These are phyloP conservation scores for Corylus avellana DNA, from an alignment of 306 rosid genomes.

Conservation along the genomic window DNA sequence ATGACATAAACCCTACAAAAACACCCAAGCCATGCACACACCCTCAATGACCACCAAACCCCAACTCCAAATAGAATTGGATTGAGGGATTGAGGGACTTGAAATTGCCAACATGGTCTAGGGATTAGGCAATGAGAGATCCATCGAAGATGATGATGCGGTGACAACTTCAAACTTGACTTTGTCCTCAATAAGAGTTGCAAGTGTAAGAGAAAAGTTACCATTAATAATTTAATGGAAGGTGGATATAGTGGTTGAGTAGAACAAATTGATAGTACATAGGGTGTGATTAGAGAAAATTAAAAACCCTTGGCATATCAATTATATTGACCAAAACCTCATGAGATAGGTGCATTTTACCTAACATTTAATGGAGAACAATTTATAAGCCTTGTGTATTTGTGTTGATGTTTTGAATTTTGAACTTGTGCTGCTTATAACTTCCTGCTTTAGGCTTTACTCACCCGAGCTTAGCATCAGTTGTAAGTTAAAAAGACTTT, in stretches of 20 bases:
- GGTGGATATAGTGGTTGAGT: no score
- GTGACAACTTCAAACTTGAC: neutral
- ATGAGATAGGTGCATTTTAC: neutral
- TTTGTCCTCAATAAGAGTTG: no score
- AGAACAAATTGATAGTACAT: no score
- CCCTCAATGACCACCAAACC: neutral
- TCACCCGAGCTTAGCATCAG: neutral
- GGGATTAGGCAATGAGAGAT: neutral
- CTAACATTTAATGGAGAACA: neutral
- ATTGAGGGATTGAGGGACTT: neutral
- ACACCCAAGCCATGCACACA: neutral
- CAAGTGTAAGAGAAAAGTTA: no score
- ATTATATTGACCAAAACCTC: neutral
- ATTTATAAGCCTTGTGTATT: neutral
- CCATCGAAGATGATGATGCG: neutral
- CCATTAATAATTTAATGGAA: no score
- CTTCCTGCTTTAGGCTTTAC: neutral
- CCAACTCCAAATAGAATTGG: neutral
- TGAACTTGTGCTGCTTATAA: neutral
- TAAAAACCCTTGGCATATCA: no score
- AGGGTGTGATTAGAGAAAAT: no score
- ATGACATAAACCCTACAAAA: neutral
- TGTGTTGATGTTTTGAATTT: constrained; percentile 1
- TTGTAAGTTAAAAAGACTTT: neutral
- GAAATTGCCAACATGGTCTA: neutral